Percentiles rank a stretch among this genome's conserved stretches.
phyloP scores from a whole-genome alignment of 2,329 filamentous ascomycete species.

The Colletotrichum tofieldiae region DNA sequence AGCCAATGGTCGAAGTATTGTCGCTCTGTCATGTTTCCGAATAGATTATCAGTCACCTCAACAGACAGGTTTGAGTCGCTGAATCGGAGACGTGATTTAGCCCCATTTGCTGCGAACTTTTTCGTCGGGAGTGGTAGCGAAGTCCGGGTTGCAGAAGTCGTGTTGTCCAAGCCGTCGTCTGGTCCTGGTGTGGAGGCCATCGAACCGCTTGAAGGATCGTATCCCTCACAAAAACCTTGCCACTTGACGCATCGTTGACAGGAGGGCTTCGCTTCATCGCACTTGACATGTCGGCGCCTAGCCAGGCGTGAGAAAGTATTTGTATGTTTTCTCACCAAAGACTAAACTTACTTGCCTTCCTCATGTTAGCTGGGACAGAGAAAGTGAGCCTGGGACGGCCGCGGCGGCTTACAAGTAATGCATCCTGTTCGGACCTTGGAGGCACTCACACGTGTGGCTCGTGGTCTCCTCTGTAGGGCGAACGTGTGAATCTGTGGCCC shows the following conservation, averaged over 20 bases:
- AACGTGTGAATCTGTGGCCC: slow-evolving; percentile 46
- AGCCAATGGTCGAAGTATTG: slow-evolving; percentile 50
- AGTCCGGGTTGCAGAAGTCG: not conserved
- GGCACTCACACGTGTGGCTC: slow-evolving; percentile 51
- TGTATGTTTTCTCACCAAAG: not conserved
- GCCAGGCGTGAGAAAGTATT: slow-evolving; percentile 11
- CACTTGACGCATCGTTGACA: slow-evolving; percentile 55
- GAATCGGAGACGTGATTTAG: not conserved
- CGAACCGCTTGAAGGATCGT: slow-evolving; percentile 41
- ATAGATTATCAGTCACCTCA: slow-evolving; percentile 30
- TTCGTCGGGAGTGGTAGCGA: not conserved
- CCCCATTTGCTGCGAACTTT: not conserved
- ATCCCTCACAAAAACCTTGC: slow-evolving; percentile 54
- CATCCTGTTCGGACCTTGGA: slow-evolving; percentile 53
- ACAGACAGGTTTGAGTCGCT: not conserved
- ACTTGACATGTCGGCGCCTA: slow-evolving; percentile 55
- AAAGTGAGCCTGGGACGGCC: too few relatives aligned
- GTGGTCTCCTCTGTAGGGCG: slow-evolving; percentile 50
- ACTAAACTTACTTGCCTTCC: slow-evolving; percentile 49
- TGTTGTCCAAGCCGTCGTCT: not conserved
- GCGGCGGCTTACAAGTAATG: slow-evolving; percentile 50
- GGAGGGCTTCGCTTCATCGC: slow-evolving; percentile 54
- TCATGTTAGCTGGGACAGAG: not conserved
- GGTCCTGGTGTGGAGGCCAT: not conserved
- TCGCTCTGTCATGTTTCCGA: slow-evolving; percentile 44